These are phyloP conservation scores for Nosema muscidifuracis DNA, from an alignment of 371 early-diverging fungal species.

Conservation along the genomic window DNA sequence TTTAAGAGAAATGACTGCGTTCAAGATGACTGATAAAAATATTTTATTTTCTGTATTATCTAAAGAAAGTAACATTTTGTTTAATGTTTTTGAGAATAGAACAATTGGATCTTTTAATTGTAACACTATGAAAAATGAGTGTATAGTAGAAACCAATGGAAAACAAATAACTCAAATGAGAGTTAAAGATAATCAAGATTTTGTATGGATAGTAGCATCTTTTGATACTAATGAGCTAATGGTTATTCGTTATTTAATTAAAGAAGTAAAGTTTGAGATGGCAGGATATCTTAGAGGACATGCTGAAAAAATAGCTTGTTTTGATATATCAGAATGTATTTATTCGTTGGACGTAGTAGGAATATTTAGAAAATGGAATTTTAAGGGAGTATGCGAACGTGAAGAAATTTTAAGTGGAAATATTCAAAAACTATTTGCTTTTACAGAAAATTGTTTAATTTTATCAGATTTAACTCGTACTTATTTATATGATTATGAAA, in stretches of 20 bases:
- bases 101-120: constrained; percentile 27
- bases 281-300: constrained; percentile 12
- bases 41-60: constrained; percentile 14
- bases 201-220: constrained; percentile 10
- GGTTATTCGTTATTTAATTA: constrained; percentile 14
- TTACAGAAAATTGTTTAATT: constrained; percentile 30
- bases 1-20: constrained; percentile 16
- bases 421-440: constrained; percentile 15
- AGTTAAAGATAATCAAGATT: constrained; percentile 7
- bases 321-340: constrained; percentile 37
- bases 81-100: constrained; percentile 25
- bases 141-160: constrained; percentile 27
- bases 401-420: constrained; percentile 19
- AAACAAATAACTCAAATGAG: constrained; percentile 30
- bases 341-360: constrained; percentile 25
- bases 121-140: constrained; percentile 22
- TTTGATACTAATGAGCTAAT: constrained; percentile 30
- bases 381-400: constrained; percentile 20
- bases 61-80: constrained; percentile 17
- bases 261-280: constrained; percentile 21
- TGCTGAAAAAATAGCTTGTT: constrained; percentile 12
- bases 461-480: constrained; percentile 19
- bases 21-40: constrained; percentile 14
- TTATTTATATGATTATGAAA: constrained; percentile 39
- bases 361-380: constrained; percentile 32